A percentile compares a stretch with the other conserved stretches of the same genome.
Evolutionary conservation across 495 filamentous ascomycete genomes (phyloP).

Genomic region (Hypoxylon cercidicola): DNA sequence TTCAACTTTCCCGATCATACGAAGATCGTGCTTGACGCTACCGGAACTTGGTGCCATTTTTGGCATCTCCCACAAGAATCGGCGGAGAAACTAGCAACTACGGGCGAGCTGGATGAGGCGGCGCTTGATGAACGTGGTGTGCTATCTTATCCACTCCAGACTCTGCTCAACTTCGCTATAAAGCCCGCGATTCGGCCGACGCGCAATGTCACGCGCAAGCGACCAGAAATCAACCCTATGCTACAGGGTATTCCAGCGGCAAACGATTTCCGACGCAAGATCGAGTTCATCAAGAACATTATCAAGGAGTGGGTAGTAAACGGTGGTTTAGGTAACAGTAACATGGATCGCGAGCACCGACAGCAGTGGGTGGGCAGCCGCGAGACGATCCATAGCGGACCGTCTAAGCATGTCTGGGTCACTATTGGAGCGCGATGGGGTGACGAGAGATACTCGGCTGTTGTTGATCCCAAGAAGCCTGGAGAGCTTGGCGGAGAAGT

Average conservation of each 20-base stretch:
- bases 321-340: conserved; percentile 72
- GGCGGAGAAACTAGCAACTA: conserved; percentile 67
- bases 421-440: conserved; percentile 81
- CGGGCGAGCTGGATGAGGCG: conserved; percentile 71
- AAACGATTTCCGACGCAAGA: conserved; percentile 83
- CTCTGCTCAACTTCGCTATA: conserved; percentile 64
- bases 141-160: conserved; percentile 69
- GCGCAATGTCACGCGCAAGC: conserved; percentile 53
- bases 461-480: conserved; percentile 62
- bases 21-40: conserved; percentile 82
- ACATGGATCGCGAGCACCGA: conserved; percentile 59
- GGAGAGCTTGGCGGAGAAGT: conserved; percentile 59
- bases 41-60: conserved; percentile 82
- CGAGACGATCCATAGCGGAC: conserved; percentile 67
- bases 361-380: conserved; percentile 75
- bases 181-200: conserved; percentile 59
- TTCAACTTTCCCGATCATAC: conserved; percentile 99
- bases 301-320: conserved; percentile 77
- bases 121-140: conserved; percentile 70
- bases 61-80: conserved; percentile 81
- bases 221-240: conserved; percentile 65
- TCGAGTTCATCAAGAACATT: conserved; percentile 76
- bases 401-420: conserved; percentile 82
- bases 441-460: conserved; percentile 65
- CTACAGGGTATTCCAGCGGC: conserved; percentile 72